Evolutionary conservation across 495 filamentous ascomycete species (phyloP).

Genomic region (Pseudoneurospora amorphoporcata): DNA sequence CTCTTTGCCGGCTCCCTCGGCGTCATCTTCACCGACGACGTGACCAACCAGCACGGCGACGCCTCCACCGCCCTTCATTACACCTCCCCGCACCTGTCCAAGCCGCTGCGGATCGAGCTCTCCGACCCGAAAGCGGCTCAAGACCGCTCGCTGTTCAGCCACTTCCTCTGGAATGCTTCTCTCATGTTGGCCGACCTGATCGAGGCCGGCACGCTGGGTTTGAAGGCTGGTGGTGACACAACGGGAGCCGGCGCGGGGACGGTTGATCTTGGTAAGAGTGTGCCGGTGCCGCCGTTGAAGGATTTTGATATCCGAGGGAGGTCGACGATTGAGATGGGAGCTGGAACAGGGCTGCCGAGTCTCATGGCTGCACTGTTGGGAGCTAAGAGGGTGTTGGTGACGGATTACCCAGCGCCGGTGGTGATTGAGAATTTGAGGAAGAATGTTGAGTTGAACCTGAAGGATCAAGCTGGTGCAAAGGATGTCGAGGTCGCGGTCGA

Average conservation of each 20-base stretch:
- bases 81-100: constrained; percentile 44
- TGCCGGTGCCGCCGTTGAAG: neutral
- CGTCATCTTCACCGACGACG: constrained; percentile 67
- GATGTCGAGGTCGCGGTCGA: constrained; percentile 41
- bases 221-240: constrained; percentile 4
- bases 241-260: neutral
- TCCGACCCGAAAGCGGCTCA: constrained; percentile 47
- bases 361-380: constrained; percentile 55
- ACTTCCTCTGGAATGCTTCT: constrained; percentile 81
- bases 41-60: constrained; percentile 66
- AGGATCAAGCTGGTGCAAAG: constrained; percentile 13
- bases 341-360: constrained; percentile 65
- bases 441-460: constrained; percentile 42
- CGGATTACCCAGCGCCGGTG: constrained; percentile 65
- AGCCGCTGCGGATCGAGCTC: constrained; percentile 35
- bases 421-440: constrained; percentile 49
- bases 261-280: neutral
- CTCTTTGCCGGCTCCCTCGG: constrained; percentile 52
- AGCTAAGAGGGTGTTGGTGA: constrained; percentile 52
- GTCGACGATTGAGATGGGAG: constrained; percentile 41
- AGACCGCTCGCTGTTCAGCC: constrained; percentile 59
- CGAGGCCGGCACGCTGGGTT: constrained; percentile 33
- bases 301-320: constrained; percentile 29
- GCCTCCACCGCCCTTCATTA: constrained; percentile 57
- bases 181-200: constrained; percentile 62